These are phyloP conservation scores for Beta lomatogona DNA, from an alignment of 179 eudicot genomes.

Conservation along the genomic window DNA sequence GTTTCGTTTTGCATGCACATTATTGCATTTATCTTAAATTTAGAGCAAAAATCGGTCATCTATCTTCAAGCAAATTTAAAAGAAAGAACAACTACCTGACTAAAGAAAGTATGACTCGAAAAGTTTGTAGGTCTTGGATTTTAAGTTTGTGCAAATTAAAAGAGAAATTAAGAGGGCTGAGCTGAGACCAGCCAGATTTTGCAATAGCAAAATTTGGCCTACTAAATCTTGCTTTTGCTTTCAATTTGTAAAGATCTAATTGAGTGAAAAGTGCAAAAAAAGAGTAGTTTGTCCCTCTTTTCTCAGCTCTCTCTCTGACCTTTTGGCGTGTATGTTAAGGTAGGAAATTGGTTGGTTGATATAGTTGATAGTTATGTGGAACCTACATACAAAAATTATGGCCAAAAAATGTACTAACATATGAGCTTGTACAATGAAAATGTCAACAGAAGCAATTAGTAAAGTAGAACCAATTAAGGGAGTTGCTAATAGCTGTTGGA, in stretches of 20 bases:
- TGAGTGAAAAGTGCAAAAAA: conserved; percentile 21
- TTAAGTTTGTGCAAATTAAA: too few species aligned
- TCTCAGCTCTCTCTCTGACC: conserved; percentile 2
- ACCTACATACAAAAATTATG: not conserved
- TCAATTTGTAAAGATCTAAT: conserved; percentile 13
- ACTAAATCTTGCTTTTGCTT: conserved; percentile 19
- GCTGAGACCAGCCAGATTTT: not conserved
- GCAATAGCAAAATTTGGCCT: conserved; percentile 1
- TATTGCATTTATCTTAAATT: too few species aligned
- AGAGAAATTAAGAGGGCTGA: not conserved
- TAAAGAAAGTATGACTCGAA: too few species aligned
- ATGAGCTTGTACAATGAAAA: not conserved
- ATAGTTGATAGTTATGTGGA: conserved; percentile 19
- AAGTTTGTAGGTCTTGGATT: too few species aligned
- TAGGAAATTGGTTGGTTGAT: conserved; percentile 17
- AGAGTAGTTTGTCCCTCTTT: not conserved
- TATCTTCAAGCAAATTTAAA: too few species aligned
- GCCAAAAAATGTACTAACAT: conserved; percentile 1
- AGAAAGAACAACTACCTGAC: too few species aligned
- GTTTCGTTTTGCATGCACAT: too few species aligned
- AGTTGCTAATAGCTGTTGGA: conserved; percentile 5
- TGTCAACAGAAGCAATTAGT: conserved; percentile 16
- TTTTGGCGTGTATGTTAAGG: conserved; percentile 28
- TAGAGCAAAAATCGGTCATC: too few species aligned
- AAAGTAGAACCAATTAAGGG: not conserved